These are phyloP conservation scores for Ogataea thermomethanolica DNA, from an alignment of 805 yeast species.

Conservation along the genomic window DNA sequence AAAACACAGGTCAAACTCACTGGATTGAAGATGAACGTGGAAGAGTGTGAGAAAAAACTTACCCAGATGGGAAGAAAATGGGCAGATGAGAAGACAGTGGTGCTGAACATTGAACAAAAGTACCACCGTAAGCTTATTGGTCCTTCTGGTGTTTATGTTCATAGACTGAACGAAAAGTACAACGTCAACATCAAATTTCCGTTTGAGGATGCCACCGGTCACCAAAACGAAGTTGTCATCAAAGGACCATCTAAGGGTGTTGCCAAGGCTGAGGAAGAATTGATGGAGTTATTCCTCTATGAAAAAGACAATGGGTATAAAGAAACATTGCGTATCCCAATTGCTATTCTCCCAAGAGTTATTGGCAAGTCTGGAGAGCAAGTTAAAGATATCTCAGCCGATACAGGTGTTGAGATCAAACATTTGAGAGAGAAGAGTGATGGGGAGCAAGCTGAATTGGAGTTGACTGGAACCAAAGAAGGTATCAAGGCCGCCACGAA, in stretches of 20 bases:
- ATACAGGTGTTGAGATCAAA: conserved; percentile 56
- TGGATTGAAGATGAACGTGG: conserved; percentile 79
- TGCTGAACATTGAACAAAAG: conserved; percentile 67
- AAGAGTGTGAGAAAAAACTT: conserved; percentile 63
- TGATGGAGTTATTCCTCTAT: conserved; percentile 76
- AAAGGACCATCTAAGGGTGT: conserved; percentile 93
- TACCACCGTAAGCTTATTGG: conserved; percentile 85
- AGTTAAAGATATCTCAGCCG: conserved; percentile 75
- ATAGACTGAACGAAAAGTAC: conserved; percentile 84
- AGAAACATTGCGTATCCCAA: conserved; percentile 62
- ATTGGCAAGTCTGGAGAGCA: conserved; percentile 88
- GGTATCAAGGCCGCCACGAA: conserved; percentile 71
- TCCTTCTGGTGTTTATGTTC: conserved; percentile 72
- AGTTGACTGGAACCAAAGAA: conserved; percentile 71
- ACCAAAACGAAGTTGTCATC: conserved; percentile 61
- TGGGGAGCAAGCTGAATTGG: conserved; percentile 53
- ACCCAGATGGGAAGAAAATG: conserved; percentile 60
- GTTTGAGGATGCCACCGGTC: conserved; percentile 40
- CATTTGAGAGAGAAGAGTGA: conserved; percentile 44
- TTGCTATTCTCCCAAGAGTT: conserved; percentile 72
- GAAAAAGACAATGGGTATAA: conserved; percentile 83
- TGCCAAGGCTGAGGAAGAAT: conserved; percentile 75
- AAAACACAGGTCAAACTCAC: conserved; percentile 54
- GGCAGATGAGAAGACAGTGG: conserved; percentile 74
- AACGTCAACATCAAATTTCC: conserved; percentile 80